Conservation (phyloP, 2,329 filamentous ascomycete species). For the Arthrobotrys entomopaga region DNA sequence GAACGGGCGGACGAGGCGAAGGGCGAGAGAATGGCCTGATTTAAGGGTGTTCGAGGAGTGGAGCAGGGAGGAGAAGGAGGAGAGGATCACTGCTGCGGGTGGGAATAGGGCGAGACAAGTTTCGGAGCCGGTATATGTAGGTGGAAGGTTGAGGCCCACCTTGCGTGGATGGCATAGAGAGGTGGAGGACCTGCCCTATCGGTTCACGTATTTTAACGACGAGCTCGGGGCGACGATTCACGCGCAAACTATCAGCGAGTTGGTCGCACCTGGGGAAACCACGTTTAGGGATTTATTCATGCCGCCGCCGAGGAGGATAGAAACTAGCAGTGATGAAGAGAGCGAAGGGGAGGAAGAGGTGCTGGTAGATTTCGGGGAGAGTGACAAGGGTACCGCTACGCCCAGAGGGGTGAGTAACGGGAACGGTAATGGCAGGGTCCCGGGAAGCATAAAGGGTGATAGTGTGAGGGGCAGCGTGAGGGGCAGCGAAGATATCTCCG, state of each 20-base stretch:
- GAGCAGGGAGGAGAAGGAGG: conserved; percentile 89
- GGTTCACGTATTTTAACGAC: conserved; percentile 99
- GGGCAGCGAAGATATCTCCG: conserved; percentile 33
- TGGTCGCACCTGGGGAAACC: conserved; percentile 79
- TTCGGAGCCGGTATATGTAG: conserved; percentile 90
- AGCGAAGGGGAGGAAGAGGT: conserved; percentile 11
- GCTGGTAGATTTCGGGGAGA: conserved; percentile 30
- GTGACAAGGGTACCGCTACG: conserved; percentile 57
- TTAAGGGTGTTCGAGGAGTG: conserved; percentile 85
- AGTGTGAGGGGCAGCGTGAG: background rate
- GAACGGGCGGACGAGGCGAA: conserved; percentile 63
- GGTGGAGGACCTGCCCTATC: conserved; percentile 88
- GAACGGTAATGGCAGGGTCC: background rate
- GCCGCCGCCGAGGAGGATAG: conserved; percentile 72
- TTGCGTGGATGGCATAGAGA: conserved; percentile 78
- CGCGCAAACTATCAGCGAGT: conserved; percentile 87
- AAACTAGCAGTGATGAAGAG: conserved; percentile 32
- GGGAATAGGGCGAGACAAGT: conserved; percentile 86
- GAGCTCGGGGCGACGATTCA: conserved; percentile 96
- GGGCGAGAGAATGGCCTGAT: conserved; percentile 84
- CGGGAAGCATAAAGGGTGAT: conserved; percentile 9
- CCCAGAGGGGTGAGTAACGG: conserved; percentile 1
- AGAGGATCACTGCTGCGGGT: conserved; percentile 71
- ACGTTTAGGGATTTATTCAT: conserved; percentile 89
- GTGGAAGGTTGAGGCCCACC: conserved; percentile 84